Conservation (phyloP, 2,329 filamentous ascomycete species). For the Ascochyta fabae region DNA sequence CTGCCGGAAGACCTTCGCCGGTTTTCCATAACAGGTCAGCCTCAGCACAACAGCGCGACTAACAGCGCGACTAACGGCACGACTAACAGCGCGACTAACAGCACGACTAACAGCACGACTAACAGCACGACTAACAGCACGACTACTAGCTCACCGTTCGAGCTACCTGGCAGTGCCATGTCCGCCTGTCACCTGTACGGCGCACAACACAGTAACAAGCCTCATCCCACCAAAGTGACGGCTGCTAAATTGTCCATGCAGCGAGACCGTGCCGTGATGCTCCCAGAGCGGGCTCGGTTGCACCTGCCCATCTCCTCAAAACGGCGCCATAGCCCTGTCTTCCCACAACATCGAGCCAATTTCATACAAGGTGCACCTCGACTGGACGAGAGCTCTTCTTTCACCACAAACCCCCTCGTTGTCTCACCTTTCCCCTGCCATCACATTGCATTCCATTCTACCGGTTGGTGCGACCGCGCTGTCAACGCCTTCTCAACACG, state of each 20-base stretch:
- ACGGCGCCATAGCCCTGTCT: slow-evolving; percentile 10
- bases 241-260: not conserved
- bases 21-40: not conserved
- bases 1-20: not conserved
- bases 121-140: too few relatives aligned
- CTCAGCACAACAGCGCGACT: not conserved
- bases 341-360: not conserved
- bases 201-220: not conserved
- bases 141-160: not conserved
- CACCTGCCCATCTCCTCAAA: slow-evolving; percentile 5
- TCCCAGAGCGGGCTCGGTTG: not conserved
- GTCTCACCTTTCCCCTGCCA: slow-evolving; percentile 1
- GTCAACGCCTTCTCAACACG: not conserved
- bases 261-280: not conserved
- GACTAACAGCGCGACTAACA: too few relatives aligned
- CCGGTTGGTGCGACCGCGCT: slow-evolving; percentile 3
- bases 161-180: not conserved
- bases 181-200: not conserved
- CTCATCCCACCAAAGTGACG: slow-evolving; percentile 3
- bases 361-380: not conserved
- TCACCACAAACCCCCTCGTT: not conserved
- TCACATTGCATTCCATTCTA: slow-evolving; percentile 9
- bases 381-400: not conserved
- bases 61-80: too few relatives aligned
- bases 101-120: too few relatives aligned